Evolutionary conservation across 208 protist genomes (phyloP).

Genomic region (Kentomonas sorsogonicus): DNA sequence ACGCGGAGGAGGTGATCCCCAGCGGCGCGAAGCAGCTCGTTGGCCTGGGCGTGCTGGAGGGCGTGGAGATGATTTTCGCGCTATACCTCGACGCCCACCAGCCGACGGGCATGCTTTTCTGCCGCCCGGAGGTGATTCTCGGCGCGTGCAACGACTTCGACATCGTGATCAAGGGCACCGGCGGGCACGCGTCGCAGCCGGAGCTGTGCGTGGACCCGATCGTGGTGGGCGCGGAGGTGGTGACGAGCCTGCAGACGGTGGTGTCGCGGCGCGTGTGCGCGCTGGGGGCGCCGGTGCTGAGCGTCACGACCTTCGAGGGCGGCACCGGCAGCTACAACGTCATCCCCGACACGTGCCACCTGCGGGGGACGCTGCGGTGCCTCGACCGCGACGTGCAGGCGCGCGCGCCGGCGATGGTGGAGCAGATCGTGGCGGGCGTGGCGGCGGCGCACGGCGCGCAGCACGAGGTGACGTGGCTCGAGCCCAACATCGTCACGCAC

Average conservation of each 20-base stretch:
- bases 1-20: slow-evolving; percentile 58
- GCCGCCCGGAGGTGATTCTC: slow-evolving; percentile 25
- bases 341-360: slow-evolving; percentile 46
- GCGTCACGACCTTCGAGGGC: slow-evolving; percentile 41
- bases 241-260: slow-evolving; percentile 48
- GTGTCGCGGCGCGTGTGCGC: slow-evolving; percentile 45
- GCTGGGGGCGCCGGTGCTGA: slow-evolving; percentile 37
- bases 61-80: slow-evolving; percentile 53
- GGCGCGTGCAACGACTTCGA: slow-evolving; percentile 36
- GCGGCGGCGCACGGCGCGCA: slow-evolving; percentile 38
- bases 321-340: slow-evolving; percentile 60
- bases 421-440: slow-evolving; percentile 34
- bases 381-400: slow-evolving; percentile 31
- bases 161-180: slow-evolving; percentile 42
- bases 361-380: slow-evolving; percentile 47
- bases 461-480: slow-evolving; percentile 24
- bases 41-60: slow-evolving; percentile 37
- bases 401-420: slow-evolving; percentile 30
- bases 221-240: slow-evolving; percentile 48
- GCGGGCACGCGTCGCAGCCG: slow-evolving; percentile 53
- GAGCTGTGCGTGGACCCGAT: slow-evolving; percentile 55
- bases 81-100: slow-evolving; percentile 25
- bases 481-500: slow-evolving; percentile 77
- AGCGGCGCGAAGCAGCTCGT: slow-evolving; percentile 53
- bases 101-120: slow-evolving; percentile 21